Conservation (phyloP, 2,329 filamentous ascomycete genomes). For the Cytospora schulzeri region DNA sequence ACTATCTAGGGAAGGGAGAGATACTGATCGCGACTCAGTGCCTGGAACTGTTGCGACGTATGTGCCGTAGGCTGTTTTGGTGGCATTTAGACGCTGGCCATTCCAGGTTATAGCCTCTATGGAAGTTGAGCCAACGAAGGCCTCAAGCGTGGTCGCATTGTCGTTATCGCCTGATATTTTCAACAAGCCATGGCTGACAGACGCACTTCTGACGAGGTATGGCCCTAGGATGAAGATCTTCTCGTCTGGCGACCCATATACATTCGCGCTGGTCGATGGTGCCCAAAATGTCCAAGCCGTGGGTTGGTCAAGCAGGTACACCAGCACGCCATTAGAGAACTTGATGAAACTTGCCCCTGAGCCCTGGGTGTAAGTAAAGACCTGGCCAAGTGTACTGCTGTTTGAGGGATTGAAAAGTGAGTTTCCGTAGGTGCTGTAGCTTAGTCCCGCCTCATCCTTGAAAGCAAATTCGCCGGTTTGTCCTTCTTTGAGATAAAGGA, state of each 20-base stretch:
- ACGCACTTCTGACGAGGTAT: conserved; percentile 58
- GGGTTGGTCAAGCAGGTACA: conserved; percentile 55
- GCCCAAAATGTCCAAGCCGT: conserved; percentile 61
- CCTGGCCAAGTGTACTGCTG: conserved; percentile 33
- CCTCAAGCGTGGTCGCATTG: conserved; percentile 60
- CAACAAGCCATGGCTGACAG: conserved; percentile 51
- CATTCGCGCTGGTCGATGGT: conserved; percentile 46
- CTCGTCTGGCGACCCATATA: conserved; percentile 45
- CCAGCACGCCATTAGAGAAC: conserved; percentile 51
- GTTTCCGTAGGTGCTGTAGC: conserved; percentile 44
- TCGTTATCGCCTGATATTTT: conserved; percentile 66
- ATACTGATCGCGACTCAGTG: conserved; percentile 47
- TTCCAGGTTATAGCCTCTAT: conserved; percentile 65
- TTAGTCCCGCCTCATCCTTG: conserved; percentile 40
- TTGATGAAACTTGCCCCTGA: conserved; percentile 48
- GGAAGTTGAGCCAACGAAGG: conserved; percentile 56
- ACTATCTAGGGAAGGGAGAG: conserved; percentile 45
- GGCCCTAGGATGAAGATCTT: conserved; percentile 60
- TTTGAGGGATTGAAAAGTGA: conserved; percentile 38
- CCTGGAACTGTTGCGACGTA: conserved; percentile 57
- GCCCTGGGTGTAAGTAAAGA: conserved; percentile 50
- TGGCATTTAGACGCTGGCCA: conserved; percentile 45
- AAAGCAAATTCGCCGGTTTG: conserved; percentile 54
- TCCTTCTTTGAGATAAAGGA: conserved; percentile 51
- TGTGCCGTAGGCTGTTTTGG: conserved; percentile 43